Percentiles rank a stretch among this genome's conserved stretches.
phyloP scores from a whole-genome alignment of 176 grass and related monocot genomes.

The Zizania latifolia region DNA sequence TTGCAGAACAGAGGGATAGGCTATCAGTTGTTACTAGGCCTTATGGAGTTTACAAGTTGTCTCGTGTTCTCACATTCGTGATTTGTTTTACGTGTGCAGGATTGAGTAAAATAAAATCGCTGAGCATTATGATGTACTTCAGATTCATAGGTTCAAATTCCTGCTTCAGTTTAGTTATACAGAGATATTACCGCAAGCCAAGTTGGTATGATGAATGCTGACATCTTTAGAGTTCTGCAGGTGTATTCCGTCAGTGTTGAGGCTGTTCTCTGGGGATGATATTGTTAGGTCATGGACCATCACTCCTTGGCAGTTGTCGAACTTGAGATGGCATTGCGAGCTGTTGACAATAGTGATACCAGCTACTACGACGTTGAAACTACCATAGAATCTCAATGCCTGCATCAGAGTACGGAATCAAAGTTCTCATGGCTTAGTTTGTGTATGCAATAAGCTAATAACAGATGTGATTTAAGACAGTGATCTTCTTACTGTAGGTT shows the following conservation, averaged over 20 bases:
- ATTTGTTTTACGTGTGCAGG: background rate
- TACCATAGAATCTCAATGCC: constrained; percentile 96
- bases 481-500: constrained; percentile 80
- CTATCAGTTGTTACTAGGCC: constrained; percentile 26
- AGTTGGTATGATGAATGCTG: constrained; percentile 79
- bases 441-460: background rate
- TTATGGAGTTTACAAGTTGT: constrained; percentile 14
- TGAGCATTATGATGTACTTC: constrained; percentile 13
- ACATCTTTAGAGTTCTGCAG: constrained; percentile 97
- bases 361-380: constrained; percentile 76
- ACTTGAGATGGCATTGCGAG: constrained; percentile 96
- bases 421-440: constrained; percentile 20
- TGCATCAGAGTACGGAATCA: constrained; percentile 63
- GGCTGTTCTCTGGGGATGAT: constrained; percentile 75
- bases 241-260: constrained; percentile 98
- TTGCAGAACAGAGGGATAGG: background rate
- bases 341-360: constrained; percentile 98
- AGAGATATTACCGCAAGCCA: constrained; percentile 70
- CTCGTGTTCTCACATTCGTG: constrained; percentile 15
- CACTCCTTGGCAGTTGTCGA: constrained; percentile 87
- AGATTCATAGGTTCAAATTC: background rate
- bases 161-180: constrained; percentile 17
- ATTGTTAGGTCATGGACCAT: constrained; percentile 80
- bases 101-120: background rate
- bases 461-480: constrained; percentile 5